Evolutionary conservation across 73 alveolate species (phyloP), one percentile per base, ranked within the genome.

Genomic region (Paramecium bursaria): DNA sequence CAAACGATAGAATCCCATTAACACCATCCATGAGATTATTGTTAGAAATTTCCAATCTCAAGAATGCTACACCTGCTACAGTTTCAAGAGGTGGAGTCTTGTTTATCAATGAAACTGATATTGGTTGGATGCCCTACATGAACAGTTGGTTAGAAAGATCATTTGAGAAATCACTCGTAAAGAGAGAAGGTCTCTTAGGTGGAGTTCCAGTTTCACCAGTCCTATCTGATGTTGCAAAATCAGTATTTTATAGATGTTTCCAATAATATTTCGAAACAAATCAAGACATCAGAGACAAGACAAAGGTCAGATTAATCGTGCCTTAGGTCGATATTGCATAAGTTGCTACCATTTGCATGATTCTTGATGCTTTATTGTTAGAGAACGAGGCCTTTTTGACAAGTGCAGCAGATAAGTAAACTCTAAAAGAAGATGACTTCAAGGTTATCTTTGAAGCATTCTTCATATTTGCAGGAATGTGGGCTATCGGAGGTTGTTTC

Each of bases 21-120:
- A 95, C 99, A 74, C 99, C 98, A 19, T 92, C 95, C 48, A 98
- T 98, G 99, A 95, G 99, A 92, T 91, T 98, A 90, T 79, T 98
- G 29, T 94, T 98, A 9, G 99, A 98, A 90, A 93, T 97, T 48
- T 94, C 98, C 11, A 94, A 98, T 88, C 90, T 98, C 86, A 96
- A 95, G 92, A 97, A 98, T 86, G 99, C 99, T 14, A 97, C 99
- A 21, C 99, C 99, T 33, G 99, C 99, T 21, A 98, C 99, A n/a
- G 99, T 98, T 19, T 95, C 99, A 0, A 92, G 99, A 85, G 99
- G 99, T 17, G 99, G 99, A 74, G 99, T 98, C 79, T 93, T 98
- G 77, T 98, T 95, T 94, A 97, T 98, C 73, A 98, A 98, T 75
- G 99, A 98, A 90, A 92, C 97, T 54, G 99, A 98, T 95, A 95